Evolutionary conservation across 2,329 filamentous ascomycete genomes (phyloP).

Genomic region (Neofusicoccum ribis): DNA sequence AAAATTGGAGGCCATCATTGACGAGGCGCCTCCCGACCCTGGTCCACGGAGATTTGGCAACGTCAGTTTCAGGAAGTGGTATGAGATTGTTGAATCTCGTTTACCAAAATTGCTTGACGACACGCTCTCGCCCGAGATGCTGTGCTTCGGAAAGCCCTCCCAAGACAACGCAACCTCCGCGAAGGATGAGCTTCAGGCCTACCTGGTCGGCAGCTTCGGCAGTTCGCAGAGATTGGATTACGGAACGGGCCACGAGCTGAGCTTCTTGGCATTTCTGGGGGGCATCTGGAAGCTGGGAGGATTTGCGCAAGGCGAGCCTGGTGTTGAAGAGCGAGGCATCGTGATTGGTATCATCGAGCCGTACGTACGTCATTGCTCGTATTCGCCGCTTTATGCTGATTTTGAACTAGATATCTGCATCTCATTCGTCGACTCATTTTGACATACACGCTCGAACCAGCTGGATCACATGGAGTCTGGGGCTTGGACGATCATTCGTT

Average conservation of each 20-base stretch:
- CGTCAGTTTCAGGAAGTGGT: constrained; percentile 84
- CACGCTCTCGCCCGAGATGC: constrained; percentile 54
- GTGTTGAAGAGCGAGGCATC: constrained; percentile 71
- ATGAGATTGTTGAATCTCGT: constrained; percentile 64
- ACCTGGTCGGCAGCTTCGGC: constrained; percentile 83
- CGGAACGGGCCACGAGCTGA: constrained; percentile 93
- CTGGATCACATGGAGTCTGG: constrained; percentile 96
- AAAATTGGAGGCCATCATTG: constrained; percentile 65
- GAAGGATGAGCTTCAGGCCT: constrained; percentile 69
- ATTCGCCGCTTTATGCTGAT: constrained; percentile 17
- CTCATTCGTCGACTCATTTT: constrained; percentile 81
- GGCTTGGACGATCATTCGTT: constrained; percentile 98
- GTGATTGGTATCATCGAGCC: constrained; percentile 81
- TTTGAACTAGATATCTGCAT: constrained; percentile 64
- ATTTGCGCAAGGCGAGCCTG: constrained; percentile 62
- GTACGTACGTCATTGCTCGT: constrained; percentile 51
- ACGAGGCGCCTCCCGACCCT: constrained; percentile 78
- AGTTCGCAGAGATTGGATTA: constrained; percentile 90
- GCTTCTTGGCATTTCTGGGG: constrained; percentile 87
- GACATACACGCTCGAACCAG: constrained; percentile 90
- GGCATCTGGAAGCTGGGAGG: constrained; percentile 87
- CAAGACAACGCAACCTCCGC: constrained; percentile 45
- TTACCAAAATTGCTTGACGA: constrained; percentile 58
- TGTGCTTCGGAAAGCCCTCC: constrained; percentile 33
- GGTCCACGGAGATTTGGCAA: constrained; percentile 92